Percentiles rank a stretch among this genome's conserved stretches.
phyloP scores from a whole-genome alignment of 371 early-diverging fungal species.

The Apophysomyces trapeziformis region DNA sequence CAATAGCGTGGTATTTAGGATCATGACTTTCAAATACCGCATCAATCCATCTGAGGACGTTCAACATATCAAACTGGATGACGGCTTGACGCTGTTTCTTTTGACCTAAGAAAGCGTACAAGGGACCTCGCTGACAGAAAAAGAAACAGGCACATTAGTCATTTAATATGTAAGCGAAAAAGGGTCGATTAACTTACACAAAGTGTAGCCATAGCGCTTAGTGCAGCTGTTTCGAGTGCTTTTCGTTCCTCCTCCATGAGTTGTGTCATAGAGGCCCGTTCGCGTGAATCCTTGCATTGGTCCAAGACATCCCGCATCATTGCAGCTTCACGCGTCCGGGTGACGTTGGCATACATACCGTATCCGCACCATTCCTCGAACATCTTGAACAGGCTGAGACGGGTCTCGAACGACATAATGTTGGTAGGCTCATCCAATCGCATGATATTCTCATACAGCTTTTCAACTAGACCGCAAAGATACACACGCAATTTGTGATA shows the following conservation, averaged over 20 bases:
- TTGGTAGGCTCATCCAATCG: conserved; percentile 48
- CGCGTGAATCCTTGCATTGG: conserved; percentile 71
- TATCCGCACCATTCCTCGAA: conserved; percentile 95
- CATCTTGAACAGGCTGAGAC: conserved; percentile 77
- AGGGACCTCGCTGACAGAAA: conserved; percentile 63
- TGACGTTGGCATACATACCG: conserved; percentile 66
- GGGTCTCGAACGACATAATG: conserved; percentile 79
- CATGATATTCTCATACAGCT: conserved; percentile 75
- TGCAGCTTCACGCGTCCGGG: conserved; percentile 73
- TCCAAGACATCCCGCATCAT: conserved; percentile 80
- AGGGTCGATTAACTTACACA: conserved; percentile 62
- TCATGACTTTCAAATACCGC: conserved; percentile 70
- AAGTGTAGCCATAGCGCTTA: conserved; percentile 88
- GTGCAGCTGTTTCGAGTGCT: conserved; percentile 76
- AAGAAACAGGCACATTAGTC: not conserved
- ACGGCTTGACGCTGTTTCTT: conserved; percentile 62
- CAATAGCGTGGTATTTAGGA: conserved; percentile 47
- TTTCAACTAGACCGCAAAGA: conserved; percentile 85
- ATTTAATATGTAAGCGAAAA: not conserved
- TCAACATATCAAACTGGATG: conserved; percentile 59
- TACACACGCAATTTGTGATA: conserved; percentile 86
- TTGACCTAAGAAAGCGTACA: conserved; percentile 70
- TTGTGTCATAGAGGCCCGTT: conserved; percentile 65
- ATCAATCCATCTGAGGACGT: conserved; percentile 70
- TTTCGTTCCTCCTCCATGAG: conserved; percentile 81